A percentile compares a stretch with the other conserved stretches of the same genome.
Evolutionary conservation across 306 rosid genomes (phyloP).

Genomic region (Dalbergia oliveri): DNA sequence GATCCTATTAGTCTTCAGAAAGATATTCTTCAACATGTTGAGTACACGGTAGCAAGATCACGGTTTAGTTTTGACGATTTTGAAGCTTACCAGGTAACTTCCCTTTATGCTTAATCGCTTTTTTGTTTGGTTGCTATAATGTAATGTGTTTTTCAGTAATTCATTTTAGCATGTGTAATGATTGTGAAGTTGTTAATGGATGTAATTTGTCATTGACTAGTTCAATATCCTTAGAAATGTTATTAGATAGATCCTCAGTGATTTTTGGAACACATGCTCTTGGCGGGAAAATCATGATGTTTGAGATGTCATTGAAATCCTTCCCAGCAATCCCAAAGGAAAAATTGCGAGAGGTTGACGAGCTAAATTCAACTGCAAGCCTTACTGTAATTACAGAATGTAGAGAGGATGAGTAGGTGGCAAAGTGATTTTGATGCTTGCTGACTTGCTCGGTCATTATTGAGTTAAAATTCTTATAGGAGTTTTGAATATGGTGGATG

Average conservation of each 20-base stretch:
- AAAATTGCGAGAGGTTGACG: conserved; percentile 5
- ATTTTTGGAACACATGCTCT: not conserved
- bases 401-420: conserved; percentile 2
- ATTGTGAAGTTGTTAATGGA: not conserved
- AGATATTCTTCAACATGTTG: conserved; percentile 78
- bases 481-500: not conserved
- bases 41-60: conserved; percentile 79
- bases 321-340: not conserved
- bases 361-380: not conserved
- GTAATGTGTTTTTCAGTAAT: not conserved
- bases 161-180: conserved; percentile 2
- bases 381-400: conserved; percentile 3
- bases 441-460: not conserved
- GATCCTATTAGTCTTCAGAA: conserved; percentile 78
- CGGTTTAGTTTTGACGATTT: conserved; percentile 79
- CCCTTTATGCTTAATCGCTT: conserved; percentile 2
- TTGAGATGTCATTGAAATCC: not conserved
- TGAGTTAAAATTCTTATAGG: conserved; percentile 11
- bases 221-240: conserved; percentile 10
- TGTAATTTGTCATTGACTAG: not conserved
- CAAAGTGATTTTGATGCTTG: conserved; percentile 29
- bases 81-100: conserved; percentile 76
- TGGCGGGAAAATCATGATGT: conserved; percentile 27
- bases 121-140: not conserved
- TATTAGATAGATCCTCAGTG: not conserved